Conservation (phyloP, 2,329 filamentous ascomycete species). For the Pyrenophora seminiperda region DNA sequence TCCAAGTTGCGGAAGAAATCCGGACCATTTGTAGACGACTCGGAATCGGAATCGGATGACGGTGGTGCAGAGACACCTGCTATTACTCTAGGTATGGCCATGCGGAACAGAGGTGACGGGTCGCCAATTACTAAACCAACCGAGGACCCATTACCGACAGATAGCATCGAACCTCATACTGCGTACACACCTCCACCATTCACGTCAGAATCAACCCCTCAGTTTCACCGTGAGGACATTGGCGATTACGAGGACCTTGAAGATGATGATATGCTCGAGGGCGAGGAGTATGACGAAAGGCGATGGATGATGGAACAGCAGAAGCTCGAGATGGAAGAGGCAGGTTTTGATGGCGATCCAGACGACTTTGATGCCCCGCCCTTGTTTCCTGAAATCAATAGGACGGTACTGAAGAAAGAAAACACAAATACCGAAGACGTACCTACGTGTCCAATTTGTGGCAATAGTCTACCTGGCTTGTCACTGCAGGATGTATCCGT, state of each 20-base stretch:
- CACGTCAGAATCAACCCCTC: conserved; percentile 57
- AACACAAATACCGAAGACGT: conserved; percentile 24
- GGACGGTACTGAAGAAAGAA: conserved; percentile 7
- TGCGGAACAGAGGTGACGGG: conserved; percentile 12
- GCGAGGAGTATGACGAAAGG: conserved; percentile 58
- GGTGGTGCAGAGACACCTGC: conserved; percentile 25
- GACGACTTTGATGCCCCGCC: conserved; percentile 60
- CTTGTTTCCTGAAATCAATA: conserved; percentile 38
- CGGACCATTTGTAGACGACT: conserved; percentile 74
- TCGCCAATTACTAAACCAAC: conserved; percentile 28
- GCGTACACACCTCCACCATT: conserved; percentile 33
- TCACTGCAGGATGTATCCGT: conserved; percentile 69
- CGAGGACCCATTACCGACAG: conserved; percentile 19
- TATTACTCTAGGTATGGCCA: conserved; percentile 31
- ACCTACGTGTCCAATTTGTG: conserved; percentile 77
- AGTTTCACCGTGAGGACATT: conserved; percentile 54
- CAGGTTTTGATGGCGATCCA: conserved; percentile 41
- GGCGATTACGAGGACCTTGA: conserved; percentile 63
- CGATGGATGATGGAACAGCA: conserved; percentile 76
- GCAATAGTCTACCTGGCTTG: conserved; percentile 62
- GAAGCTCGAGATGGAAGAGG: conserved; percentile 58
- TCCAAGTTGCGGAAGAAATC: conserved; percentile 43
- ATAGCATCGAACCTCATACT: conserved; percentile 11
- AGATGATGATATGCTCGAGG: conserved; percentile 63
- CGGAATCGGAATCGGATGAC: conserved; percentile 66